A percentile compares a stretch with the other conserved stretches of the same genome.
phyloP scores from a whole-genome alignment of 2,329 filamentous ascomycete genomes.

The Aspergillus novofumigatus region DNA sequence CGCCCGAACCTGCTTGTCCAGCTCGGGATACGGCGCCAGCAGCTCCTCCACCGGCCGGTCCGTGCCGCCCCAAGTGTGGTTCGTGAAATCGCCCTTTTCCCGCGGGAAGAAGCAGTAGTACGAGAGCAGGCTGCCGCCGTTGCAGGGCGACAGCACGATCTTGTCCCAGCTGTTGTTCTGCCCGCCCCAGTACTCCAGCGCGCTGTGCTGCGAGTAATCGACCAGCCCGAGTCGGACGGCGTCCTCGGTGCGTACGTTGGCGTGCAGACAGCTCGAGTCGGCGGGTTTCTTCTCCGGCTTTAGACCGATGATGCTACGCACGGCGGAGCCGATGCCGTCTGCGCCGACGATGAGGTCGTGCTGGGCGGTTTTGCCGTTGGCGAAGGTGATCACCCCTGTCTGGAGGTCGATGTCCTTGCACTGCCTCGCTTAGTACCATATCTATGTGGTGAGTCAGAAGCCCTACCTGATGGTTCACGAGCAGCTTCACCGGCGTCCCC shows the following conservation, averaged over 20 bases:
- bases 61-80: slow-evolving; percentile 57
- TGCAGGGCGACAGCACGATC: slow-evolving; percentile 67
- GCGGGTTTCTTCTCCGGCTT: slow-evolving; percentile 56
- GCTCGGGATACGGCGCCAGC: slow-evolving; percentile 55
- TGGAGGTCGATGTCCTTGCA: slow-evolving; percentile 52
- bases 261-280: slow-evolving; percentile 59
- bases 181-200: slow-evolving; percentile 68
- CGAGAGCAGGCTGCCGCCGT: slow-evolving; percentile 59
- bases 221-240: slow-evolving; percentile 71
- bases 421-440: slow-evolving; percentile 15
- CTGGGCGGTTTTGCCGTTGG: slow-evolving; percentile 46
- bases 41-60: slow-evolving; percentile 54
- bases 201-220: slow-evolving; percentile 58
- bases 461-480: slow-evolving; percentile 52
- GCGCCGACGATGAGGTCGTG: slow-evolving; percentile 62
- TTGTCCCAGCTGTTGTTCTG: slow-evolving; percentile 59
- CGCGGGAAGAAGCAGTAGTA: slow-evolving; percentile 69
- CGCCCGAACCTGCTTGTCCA: slow-evolving; percentile 54
- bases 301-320: slow-evolving; percentile 61
- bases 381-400: slow-evolving; percentile 49
- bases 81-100: slow-evolving; percentile 56
- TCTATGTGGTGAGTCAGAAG: not conserved
- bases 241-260: slow-evolving; percentile 74
- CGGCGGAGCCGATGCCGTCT: slow-evolving; percentile 64
- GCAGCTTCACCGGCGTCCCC: slow-evolving; percentile 51